Conservation (phyloP, 257 asterid genomes). For the Parsonsia alboflavescens region DNA sequence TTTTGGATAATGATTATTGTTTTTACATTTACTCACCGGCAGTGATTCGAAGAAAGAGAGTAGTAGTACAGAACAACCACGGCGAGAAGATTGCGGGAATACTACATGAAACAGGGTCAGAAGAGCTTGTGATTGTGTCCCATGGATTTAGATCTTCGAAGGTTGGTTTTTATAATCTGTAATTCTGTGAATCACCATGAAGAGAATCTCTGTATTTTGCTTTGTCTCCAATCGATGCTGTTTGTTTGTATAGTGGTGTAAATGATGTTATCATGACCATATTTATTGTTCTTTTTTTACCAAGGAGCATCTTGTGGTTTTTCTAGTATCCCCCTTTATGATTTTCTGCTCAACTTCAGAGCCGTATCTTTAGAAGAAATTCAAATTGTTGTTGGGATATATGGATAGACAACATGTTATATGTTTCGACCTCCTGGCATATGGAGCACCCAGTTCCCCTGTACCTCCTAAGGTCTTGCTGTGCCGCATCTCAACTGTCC, state of each 20-base stretch:
- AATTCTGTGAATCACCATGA: background rate
- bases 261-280: background rate
- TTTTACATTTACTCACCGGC: constrained; percentile 1
- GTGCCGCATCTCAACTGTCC: background rate
- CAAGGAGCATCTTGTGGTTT: background rate
- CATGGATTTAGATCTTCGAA: constrained; percentile 89
- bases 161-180: constrained; percentile 39
- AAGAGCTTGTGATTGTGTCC: constrained; percentile 71
- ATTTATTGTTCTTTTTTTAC: background rate
- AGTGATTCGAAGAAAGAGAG: constrained; percentile 42
- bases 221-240: background rate
- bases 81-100: constrained; percentile 78
- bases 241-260: background rate
- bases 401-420: background rate
- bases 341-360: background rate
- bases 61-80: constrained; percentile 46
- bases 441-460: background rate
- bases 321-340: background rate
- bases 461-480: background rate
- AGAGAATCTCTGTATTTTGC: background rate
- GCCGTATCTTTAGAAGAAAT: background rate
- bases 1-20: background rate
- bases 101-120: constrained; percentile 65
- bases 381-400: background rate
- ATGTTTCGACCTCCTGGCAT: background rate